Base-by-base conservation (phyloP, 1,139 yeast species). In the Candida sp. region DNA sequence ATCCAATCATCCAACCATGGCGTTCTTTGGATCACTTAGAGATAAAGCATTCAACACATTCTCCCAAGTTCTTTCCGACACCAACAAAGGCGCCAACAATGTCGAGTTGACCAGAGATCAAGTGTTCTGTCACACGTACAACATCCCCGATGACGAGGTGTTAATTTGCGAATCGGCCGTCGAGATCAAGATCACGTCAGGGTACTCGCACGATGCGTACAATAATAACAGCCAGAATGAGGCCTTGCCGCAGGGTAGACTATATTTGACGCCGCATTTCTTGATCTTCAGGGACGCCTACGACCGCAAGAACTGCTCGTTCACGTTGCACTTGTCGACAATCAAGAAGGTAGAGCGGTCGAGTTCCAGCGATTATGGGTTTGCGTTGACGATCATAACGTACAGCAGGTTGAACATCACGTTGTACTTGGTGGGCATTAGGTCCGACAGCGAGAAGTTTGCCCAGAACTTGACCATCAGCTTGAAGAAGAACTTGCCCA, bases 321-420 rank as follows among this genome's bases (percentile, higher is more conserved):
- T 93, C 63, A 79, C 80, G 2, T 62, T 94, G 44, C 96, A 96
- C 56, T 71, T 94, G 45, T 84, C 94, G 7, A 83, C 97, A 1
- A 73, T 96, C 35, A 86, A 89, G 62, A 86, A 92, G 56, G 96
- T 94, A 27, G 98, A 94, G 66, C 77, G 98, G 49, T 77, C 91
- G 28, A 94, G 96, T 2, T 80, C 91, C 2, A 80, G 84, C 50
- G 80, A 90, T 1, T 88, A 86, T 63, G 86, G 90, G n/a, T 90
- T 91, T 70, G 92, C 96, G 1, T 74, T 94, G 26, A 73, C 85
- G n/a, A 70, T 93, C 23, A 78, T 81, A 5, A 83, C 96, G 2
- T 85, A 87, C 55, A 86, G 90, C 48, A 89, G 86, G 23, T 66
- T 89, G 53, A 78, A 78, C 42, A 63, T 92, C 3, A 77, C 86